phyloP scores from a whole-genome alignment of 306 rosid genomes.

The Gynostemma pentaphyllum region DNA sequence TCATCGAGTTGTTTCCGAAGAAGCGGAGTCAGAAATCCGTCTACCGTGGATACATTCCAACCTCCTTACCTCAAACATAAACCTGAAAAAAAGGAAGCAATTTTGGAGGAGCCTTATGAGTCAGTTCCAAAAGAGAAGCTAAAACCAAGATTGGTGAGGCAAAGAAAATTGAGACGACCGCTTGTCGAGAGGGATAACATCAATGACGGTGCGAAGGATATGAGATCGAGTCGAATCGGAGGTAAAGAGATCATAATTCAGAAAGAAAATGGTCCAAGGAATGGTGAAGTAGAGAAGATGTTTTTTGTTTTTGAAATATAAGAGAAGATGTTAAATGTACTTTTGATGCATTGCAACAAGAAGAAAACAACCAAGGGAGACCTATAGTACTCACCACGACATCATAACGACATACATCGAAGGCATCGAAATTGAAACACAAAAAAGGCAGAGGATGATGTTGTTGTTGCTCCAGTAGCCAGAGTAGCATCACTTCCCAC shows the following conservation, averaged over 20 bases:
- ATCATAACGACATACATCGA: not conserved
- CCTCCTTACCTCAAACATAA: constrained; percentile 63
- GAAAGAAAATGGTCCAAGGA: not conserved
- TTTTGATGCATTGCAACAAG: constrained; percentile 24
- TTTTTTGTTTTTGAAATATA: too few species aligned
- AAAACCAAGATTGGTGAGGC: constrained; percentile 55
- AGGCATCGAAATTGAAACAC: constrained; percentile 11
- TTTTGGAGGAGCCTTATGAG: constrained; percentile 14
- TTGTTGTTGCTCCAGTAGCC: not conserved
- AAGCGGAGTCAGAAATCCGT: constrained; percentile 36
- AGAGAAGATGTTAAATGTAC: constrained; percentile 24
- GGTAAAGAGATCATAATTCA: not conserved
- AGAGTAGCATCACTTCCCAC: constrained; percentile 24
- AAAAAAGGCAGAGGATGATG: constrained; percentile 4
- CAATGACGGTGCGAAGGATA: not conserved
- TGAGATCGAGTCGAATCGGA: not conserved
- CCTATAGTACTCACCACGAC: constrained; percentile 2
- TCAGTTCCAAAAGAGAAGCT: constrained; percentile 23
- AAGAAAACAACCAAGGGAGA: constrained; percentile 16
- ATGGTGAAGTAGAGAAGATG: too few species aligned
- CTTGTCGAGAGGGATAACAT: constrained; percentile 10
- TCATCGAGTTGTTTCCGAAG: constrained; percentile 29
- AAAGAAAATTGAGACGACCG: constrained; percentile 28
- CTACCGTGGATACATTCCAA: constrained; percentile 19
- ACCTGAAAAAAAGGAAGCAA: constrained; percentile 16